These are phyloP conservation scores for Haplosporangium sp. DNA, from an alignment of 371 early-diverging fungal genomes.

Conservation along the genomic window DNA sequence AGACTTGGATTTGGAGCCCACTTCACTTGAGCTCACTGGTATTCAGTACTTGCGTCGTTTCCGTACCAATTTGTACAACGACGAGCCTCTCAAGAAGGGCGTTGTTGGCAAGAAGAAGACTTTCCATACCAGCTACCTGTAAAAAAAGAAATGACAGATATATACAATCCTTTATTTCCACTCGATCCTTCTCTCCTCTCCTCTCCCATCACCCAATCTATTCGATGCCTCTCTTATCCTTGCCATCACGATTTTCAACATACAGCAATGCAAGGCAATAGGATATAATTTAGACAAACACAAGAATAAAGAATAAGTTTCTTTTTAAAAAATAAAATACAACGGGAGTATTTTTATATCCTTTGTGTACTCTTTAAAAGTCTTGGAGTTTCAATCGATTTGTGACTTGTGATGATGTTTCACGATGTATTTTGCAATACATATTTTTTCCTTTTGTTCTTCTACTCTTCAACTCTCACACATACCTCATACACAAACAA, in stretches of 20 bases:
- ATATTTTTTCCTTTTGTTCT: too few species aligned
- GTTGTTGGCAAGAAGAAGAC: conserved; percentile 70
- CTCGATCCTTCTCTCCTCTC: not conserved
- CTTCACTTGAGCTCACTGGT: conserved; percentile 81
- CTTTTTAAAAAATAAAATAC: not conserved
- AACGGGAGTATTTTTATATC: too few species aligned
- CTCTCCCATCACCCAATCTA: not conserved
- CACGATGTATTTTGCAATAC: too few species aligned
- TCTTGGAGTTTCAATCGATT: too few species aligned
- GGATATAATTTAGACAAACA: not conserved
- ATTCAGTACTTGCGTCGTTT: conserved; percentile 87
- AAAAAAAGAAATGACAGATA: conserved; percentile 20
- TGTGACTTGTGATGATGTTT: too few species aligned
- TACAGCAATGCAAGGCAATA: not conserved
- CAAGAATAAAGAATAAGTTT: not conserved
- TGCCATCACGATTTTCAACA: not conserved
- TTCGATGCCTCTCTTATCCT: conserved; percentile 2
- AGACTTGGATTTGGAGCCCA: conserved; percentile 88
- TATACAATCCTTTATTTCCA: not conserved
- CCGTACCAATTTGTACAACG: conserved; percentile 77
- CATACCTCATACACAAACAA: too few species aligned
- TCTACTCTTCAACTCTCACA: too few species aligned
- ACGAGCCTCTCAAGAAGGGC: conserved; percentile 72
- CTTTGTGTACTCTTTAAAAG: too few species aligned
- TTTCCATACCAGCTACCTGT: conserved; percentile 66